phyloP scores from a whole-genome alignment of 2,329 filamentous ascomycete species.

The Mariannaea sp. region DNA sequence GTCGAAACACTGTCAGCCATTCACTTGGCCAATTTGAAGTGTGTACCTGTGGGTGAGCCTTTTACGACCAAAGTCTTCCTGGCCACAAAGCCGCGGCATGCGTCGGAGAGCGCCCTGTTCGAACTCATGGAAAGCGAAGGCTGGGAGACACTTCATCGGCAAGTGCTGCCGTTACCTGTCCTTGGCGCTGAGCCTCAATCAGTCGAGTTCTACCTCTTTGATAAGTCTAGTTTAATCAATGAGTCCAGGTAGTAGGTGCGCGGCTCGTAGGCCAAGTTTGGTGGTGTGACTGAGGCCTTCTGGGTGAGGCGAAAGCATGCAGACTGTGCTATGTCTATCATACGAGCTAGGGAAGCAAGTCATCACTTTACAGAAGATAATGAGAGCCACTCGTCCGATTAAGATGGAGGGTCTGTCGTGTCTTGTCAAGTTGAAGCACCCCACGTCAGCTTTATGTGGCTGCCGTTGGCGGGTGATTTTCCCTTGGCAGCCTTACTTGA shows the following conservation, averaged over 20 bases:
- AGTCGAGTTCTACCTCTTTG: slow-evolving; percentile 59
- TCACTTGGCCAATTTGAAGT: slow-evolving; percentile 44
- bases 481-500: slow-evolving; percentile 10
- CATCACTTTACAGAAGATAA: slow-evolving; percentile 2
- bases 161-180: slow-evolving; percentile 51
- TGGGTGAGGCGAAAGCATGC: slow-evolving; percentile 5
- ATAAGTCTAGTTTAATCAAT: slow-evolving; percentile 41
- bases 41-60: slow-evolving; percentile 22
- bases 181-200: slow-evolving; percentile 50
- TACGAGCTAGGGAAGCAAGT: slow-evolving; percentile 10
- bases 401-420: slow-evolving; percentile 18
- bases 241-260: slow-evolving; percentile 21
- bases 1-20: slow-evolving; percentile 58
- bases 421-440: slow-evolving; percentile 8
- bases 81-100: slow-evolving; percentile 61
- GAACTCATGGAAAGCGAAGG: slow-evolving; percentile 50
- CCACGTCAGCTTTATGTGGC: slow-evolving; percentile 1
- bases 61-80: slow-evolving; percentile 53
- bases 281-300: slow-evolving; percentile 16
- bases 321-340: slow-evolving; percentile 14
- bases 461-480: not conserved
- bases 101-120: slow-evolving; percentile 56
- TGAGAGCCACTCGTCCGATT: slow-evolving; percentile 27
- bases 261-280: slow-evolving; percentile 5
- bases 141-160: slow-evolving; percentile 51